These are phyloP conservation scores for Discostella pseudostelligera DNA, from an alignment of 108 stramenopile genomes.

Conservation along the genomic window DNA sequence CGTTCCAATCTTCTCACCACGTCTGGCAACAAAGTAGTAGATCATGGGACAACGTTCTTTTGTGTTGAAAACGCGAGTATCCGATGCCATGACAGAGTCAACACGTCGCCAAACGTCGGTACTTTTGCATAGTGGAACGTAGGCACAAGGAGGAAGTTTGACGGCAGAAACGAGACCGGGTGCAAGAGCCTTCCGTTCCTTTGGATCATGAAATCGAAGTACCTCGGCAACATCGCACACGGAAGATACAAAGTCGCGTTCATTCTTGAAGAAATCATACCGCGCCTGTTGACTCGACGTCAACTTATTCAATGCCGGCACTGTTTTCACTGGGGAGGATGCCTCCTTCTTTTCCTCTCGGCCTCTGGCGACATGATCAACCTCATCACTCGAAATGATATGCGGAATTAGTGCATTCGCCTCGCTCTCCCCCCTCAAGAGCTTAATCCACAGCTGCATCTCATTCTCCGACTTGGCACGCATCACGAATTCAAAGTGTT, in stretches of 20 bases:
- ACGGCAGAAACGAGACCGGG: constrained; percentile 68
- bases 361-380: constrained; percentile 11
- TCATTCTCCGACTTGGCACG: constrained; percentile 67
- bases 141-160: constrained; percentile 80
- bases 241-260: constrained; percentile 88
- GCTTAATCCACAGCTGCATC: constrained; percentile 64
- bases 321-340: constrained; percentile 43
- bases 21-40: constrained; percentile 88
- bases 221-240: constrained; percentile 94
- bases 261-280: constrained; percentile 89
- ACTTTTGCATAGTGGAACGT: constrained; percentile 90
- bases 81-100: constrained; percentile 66
- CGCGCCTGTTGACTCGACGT: constrained; percentile 75
- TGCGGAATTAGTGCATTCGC: constrained; percentile 68
- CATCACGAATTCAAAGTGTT: constrained; percentile 76
- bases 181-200: constrained; percentile 75
- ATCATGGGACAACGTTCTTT: constrained; percentile 95
- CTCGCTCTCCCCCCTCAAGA: constrained; percentile 67
- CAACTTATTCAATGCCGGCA: constrained; percentile 47
- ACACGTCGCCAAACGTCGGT: constrained; percentile 90
- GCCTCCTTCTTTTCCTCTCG: constrained; percentile 41
- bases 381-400: constrained; percentile 52
- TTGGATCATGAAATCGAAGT: constrained; percentile 88
- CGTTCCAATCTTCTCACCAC: constrained; percentile 61
- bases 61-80: constrained; percentile 94